These are phyloP conservation scores for Cystobasidium slooffiae DNA, from an alignment of 1,284 basidiomycete species.

Conservation along the genomic window DNA sequence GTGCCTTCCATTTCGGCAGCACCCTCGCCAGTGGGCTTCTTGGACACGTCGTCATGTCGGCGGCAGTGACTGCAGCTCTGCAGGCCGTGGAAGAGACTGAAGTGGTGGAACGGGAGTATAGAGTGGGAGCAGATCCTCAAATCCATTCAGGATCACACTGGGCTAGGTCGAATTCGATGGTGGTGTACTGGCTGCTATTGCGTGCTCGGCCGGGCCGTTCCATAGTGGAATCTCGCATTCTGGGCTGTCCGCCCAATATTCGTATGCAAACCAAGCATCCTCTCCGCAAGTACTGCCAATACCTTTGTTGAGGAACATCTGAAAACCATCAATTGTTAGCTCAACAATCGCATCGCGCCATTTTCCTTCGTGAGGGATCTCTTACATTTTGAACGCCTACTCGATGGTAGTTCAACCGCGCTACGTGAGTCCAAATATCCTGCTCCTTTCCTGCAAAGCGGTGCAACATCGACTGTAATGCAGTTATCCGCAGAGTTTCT, in stretches of 20 bases:
- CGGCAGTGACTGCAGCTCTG: too few species aligned
- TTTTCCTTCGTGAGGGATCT: neutral
- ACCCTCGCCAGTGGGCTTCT: too few species aligned
- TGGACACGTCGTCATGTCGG: too few species aligned
- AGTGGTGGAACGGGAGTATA: too few species aligned
- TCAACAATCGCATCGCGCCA: neutral
- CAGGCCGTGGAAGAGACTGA: too few species aligned
- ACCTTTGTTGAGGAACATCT: constrained; percentile 28
- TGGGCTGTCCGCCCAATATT: constrained; percentile 49
- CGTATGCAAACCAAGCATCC: constrained; percentile 50
- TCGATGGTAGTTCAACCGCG: constrained; percentile 48
- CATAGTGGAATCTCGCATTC: constrained; percentile 49
- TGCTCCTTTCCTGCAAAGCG: constrained; percentile 52
- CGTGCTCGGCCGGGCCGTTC: constrained; percentile 48
- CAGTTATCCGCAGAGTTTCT: constrained; percentile 48
- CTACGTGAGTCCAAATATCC: constrained; percentile 51
- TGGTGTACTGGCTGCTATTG: neutral
- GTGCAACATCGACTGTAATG: constrained; percentile 46
- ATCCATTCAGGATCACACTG: too few species aligned
- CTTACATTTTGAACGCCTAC: constrained; percentile 48
- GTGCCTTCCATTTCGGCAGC: too few species aligned
- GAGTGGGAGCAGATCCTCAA: too few species aligned
- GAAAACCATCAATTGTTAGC: neutral
- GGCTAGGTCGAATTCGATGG: neutral
- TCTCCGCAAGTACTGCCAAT: constrained; percentile 29